These are phyloP conservation scores for Sphaerulina populicola DNA, from an alignment of 2,329 filamentous ascomycete species.

Conservation along the genomic window DNA sequence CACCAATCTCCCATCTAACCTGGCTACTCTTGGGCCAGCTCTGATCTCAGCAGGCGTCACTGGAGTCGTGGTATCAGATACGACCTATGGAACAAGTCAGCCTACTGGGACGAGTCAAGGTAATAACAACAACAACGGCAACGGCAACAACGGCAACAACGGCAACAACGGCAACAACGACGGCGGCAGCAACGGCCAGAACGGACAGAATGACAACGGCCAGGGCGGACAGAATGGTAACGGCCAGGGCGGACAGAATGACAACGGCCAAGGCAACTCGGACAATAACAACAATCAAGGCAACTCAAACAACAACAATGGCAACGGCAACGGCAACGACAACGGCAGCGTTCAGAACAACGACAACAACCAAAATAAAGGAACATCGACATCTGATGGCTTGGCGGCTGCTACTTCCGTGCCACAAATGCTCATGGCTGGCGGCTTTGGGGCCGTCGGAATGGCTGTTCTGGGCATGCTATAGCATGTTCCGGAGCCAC, in stretches of 20 bases:
- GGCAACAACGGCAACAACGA: not conserved
- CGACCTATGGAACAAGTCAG: not conserved
- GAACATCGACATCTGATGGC: not conserved
- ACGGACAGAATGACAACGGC: not conserved
- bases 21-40: constrained; percentile 5
- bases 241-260: not conserved
- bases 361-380: not conserved
- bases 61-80: constrained; percentile 4
- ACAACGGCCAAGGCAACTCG: not conserved
- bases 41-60: constrained; percentile 12
- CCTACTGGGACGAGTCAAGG: not conserved
- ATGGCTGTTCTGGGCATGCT: constrained; percentile 6
- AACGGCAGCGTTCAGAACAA: not conserved
- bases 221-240: not conserved
- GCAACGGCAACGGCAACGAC: not conserved
- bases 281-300: not conserved
- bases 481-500: not conserved
- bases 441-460: constrained; percentile 5
- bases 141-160: not conserved
- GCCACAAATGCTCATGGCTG: constrained; percentile 10
- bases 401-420: not conserved
- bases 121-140: constrained; percentile 1
- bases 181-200: not conserved
- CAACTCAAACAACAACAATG: not conserved
- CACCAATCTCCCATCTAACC: constrained; percentile 2